These are phyloP conservation scores for Lactifluus rugatus DNA, from an alignment of 768 basidiomycete species.

Conservation along the genomic window DNA sequence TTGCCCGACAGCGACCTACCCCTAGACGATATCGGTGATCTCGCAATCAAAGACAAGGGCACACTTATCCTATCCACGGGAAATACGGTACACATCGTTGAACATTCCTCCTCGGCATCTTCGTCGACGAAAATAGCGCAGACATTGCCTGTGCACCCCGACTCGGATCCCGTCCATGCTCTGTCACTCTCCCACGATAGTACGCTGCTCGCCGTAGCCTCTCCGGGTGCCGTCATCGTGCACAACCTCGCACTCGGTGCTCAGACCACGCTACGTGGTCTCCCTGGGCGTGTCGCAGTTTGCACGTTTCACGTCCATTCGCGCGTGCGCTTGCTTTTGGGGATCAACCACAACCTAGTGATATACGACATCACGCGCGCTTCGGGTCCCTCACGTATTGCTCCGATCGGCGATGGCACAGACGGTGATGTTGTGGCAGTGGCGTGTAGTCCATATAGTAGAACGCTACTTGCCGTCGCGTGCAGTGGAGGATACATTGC, in stretches of 20 bases:
- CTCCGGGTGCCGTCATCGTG: conserved; percentile 43
- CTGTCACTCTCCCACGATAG: conserved; percentile 52
- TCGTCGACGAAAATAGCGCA: conserved; percentile 32
- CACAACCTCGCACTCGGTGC: conserved; percentile 49
- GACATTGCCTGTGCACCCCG: conserved; percentile 44
- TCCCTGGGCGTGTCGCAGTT: conserved; percentile 37
- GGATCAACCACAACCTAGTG: conserved; percentile 40
- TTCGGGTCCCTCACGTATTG: conserved; percentile 42
- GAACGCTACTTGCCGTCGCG: conserved; percentile 53
- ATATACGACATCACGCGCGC: conserved; percentile 57
- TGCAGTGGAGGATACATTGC: conserved; percentile 44
- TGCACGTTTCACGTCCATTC: conserved; percentile 56
- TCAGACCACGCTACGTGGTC: conserved; percentile 45
- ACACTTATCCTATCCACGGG: conserved; percentile 41
- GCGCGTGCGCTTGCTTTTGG: conserved; percentile 51
- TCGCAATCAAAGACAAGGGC: conserved; percentile 29
- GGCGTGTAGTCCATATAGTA: conserved; percentile 67
- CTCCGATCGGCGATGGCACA: conserved; percentile 37
- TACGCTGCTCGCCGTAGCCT: conserved; percentile 47
- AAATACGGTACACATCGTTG: conserved; percentile 41
- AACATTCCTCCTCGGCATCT: conserved; percentile 30
- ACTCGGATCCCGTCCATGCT: conserved; percentile 33
- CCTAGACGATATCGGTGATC: conserved; percentile 27
- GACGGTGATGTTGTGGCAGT: conserved; percentile 45
- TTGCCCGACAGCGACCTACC: conserved; percentile 25